phyloP scores from a whole-genome alignment of 192 early-diverging fungal genomes.

The Linnemannia zychae region DNA sequence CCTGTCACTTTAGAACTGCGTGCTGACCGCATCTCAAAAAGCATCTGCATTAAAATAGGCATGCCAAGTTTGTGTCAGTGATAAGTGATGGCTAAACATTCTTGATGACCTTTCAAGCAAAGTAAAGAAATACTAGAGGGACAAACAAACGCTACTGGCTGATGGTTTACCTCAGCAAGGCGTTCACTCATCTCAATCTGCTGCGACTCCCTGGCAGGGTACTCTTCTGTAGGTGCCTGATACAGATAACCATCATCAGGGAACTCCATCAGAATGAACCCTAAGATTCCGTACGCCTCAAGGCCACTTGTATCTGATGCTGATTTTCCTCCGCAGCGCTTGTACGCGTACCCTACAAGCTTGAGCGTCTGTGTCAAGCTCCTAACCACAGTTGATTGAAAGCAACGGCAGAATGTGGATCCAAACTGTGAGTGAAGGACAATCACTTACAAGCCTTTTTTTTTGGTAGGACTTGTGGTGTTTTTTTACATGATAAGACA shows the following conservation, averaged over 20 bases:
- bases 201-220: background rate
- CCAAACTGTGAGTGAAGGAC: background rate
- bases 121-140: too few relatives aligned
- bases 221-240: constrained; percentile 18
- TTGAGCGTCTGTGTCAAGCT: background rate
- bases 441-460: too few relatives aligned
- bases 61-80: too few relatives aligned
- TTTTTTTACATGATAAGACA: background rate
- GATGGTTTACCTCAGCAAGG: constrained; percentile 25
- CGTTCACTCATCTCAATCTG: background rate
- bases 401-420: background rate
- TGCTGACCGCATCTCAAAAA: background rate
- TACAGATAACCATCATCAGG: constrained; percentile 20
- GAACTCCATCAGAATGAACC: constrained; percentile 19
- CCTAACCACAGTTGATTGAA: background rate
- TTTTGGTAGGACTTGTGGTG: too few relatives aligned
- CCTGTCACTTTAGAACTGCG: background rate
- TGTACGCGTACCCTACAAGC: constrained; percentile 19
- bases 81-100: too few relatives aligned
- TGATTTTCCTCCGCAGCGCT: background rate
- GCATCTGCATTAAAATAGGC: background rate
- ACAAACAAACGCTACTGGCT: too few relatives aligned
- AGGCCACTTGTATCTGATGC: background rate
- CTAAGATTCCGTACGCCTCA: constrained; percentile 27
- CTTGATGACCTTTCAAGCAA: background rate